These are phyloP conservation scores for Epithemia pelagica DNA, from an alignment of 108 stramenopile genomes.

Conservation along the genomic window DNA sequence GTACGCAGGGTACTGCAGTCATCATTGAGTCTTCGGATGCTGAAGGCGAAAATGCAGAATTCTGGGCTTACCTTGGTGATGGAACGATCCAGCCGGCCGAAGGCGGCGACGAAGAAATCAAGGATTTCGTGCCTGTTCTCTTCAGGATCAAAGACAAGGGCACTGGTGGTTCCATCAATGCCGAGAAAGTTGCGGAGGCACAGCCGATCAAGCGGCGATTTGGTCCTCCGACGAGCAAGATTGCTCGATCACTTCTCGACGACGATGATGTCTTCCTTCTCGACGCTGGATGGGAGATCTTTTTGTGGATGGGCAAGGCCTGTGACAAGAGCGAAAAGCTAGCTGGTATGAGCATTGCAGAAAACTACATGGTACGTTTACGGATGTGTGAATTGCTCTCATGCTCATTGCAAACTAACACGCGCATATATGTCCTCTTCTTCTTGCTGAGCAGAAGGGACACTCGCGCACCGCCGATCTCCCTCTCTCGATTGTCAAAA, in stretches of 20 bases:
- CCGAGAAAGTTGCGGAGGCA: conserved; percentile 41
- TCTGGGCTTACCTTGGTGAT: conserved; percentile 79
- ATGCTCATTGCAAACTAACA: conserved; percentile 32
- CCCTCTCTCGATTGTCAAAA: conserved; percentile 35
- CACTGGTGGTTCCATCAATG: conserved; percentile 23
- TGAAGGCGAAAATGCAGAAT: conserved; percentile 52
- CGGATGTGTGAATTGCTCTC: conserved; percentile 43
- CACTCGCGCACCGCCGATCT: conserved; percentile 22
- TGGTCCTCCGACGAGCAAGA: neutral
- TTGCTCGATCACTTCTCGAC: conserved; percentile 18
- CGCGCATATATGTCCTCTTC: no score
- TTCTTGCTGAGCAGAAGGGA: conserved; percentile 26
- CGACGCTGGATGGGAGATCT: conserved; percentile 63
- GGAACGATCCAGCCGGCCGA: conserved; percentile 39
- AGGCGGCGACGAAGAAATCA: conserved; percentile 22
- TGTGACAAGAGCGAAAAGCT: conserved; percentile 57
- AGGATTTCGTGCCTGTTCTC: conserved; percentile 31
- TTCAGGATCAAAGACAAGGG: conserved; percentile 44
- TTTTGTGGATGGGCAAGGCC: conserved; percentile 72
- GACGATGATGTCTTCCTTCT: conserved; percentile 65
- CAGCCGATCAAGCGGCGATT: conserved; percentile 13
- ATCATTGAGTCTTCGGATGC: conserved; percentile 37
- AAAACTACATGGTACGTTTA: no score
- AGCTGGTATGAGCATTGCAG: conserved; percentile 47
- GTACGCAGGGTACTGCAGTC: conserved; percentile 28